These are phyloP conservation scores for Backusella morwellensis DNA, from an alignment of 192 early-diverging fungal species.

Conservation along the genomic window DNA sequence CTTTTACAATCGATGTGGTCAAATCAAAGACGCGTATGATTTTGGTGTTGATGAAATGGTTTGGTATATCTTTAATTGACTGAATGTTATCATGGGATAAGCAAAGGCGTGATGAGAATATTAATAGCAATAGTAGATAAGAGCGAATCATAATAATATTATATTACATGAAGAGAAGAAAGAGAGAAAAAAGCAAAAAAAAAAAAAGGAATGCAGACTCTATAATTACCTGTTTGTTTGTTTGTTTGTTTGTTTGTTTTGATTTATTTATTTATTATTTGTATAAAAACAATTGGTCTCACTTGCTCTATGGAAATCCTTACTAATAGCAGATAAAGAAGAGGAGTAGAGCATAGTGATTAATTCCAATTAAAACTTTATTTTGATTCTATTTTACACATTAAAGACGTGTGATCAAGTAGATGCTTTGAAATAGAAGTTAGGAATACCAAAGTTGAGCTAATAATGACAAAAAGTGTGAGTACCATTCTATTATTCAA, in stretches of 20 bases:
- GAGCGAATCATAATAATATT: no score
- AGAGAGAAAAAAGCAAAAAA: not conserved
- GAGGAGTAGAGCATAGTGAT: no score
- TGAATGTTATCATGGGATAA: not conserved
- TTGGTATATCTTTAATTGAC: conserved; percentile 17
- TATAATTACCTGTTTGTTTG: not conserved
- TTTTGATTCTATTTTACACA: no score
- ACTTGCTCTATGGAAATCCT: no score
- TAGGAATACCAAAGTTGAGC: no score
- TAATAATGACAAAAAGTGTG: no score
- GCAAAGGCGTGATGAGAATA: not conserved
- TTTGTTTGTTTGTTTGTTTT: not conserved
- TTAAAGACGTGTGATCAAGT: no score
- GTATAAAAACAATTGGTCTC: not conserved
- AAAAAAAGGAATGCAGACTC: not conserved
- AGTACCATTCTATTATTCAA: no score
- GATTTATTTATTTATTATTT: no score
- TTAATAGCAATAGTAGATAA: not conserved
- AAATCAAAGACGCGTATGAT: conserved; percentile 62
- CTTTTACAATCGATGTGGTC: conserved; percentile 44
- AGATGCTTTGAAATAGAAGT: no score
- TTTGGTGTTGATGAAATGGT: conserved; percentile 51
- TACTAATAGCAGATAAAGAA: no score
- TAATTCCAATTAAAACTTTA: no score
- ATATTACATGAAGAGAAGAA: not conserved